phyloP scores from a whole-genome alignment of 176 grass and related monocot species.

The Juncus effusus region DNA sequence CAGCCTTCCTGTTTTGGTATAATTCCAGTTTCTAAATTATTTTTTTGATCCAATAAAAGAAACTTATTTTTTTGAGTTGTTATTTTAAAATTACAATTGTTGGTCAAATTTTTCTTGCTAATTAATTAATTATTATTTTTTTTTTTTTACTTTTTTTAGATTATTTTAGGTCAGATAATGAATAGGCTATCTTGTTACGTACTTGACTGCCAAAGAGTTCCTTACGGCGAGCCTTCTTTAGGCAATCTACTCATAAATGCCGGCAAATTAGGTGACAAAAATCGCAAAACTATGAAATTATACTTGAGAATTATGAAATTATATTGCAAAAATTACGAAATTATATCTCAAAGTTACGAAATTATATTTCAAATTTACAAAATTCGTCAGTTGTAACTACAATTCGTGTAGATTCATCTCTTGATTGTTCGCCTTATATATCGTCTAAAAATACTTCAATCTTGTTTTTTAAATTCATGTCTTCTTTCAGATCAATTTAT shows the following conservation, averaged over 20 bases:
- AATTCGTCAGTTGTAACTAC: too few species aligned
- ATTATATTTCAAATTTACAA: too few species aligned
- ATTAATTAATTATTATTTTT: conserved; percentile 6
- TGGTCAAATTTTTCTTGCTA: not conserved
- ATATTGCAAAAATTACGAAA: too few species aligned
- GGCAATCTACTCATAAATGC: conserved; percentile 49
- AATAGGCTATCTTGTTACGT: conserved; percentile 72
- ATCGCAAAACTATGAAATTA: not conserved
- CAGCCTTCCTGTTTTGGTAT: conserved; percentile 86
- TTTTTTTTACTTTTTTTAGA: conserved; percentile 39
- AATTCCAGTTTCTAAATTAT: too few species aligned
- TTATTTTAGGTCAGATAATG: conserved; percentile 85
- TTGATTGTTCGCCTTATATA: too few species aligned
- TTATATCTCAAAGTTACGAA: too few species aligned
- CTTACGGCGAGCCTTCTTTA: conserved; percentile 50
- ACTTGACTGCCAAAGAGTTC: conserved; percentile 61
- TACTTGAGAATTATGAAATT: too few species aligned
- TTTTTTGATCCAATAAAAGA: not conserved
- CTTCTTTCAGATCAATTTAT: too few species aligned
- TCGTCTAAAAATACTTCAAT: too few species aligned
- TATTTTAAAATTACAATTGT: conserved; percentile 11
- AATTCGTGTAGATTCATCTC: too few species aligned
- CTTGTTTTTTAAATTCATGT: too few species aligned
- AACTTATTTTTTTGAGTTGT: conserved; percentile 10
- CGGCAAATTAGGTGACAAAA: conserved; percentile 59